A percentile compares a stretch with the other conserved stretches of the same genome.
These are phyloP conservation scores for Sporisorium graminicola DNA, from an alignment of 1,284 basidiomycete genomes.

Conservation along the genomic window DNA sequence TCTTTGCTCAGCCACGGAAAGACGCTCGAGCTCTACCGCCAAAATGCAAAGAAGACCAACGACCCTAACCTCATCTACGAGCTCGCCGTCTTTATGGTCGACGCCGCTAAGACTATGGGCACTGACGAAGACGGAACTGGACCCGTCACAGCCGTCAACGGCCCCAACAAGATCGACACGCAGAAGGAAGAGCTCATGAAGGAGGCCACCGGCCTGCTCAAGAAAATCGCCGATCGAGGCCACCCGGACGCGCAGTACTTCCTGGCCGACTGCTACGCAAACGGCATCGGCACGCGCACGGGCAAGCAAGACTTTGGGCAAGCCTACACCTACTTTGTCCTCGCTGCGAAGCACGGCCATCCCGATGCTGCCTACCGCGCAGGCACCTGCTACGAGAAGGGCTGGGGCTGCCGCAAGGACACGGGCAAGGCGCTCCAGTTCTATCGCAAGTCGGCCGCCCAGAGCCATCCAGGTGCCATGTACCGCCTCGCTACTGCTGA, in stretches of 20 bases:
- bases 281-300: slow-evolving; percentile 87
- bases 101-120: slow-evolving; percentile 74
- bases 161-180: slow-evolving; percentile 39
- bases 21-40: slow-evolving; percentile 94
- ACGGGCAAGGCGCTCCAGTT: slow-evolving; percentile 91
- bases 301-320: slow-evolving; percentile 94
- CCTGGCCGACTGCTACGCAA: slow-evolving; percentile 95
- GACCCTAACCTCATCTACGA: slow-evolving; percentile 98
- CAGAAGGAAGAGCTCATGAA: slow-evolving; percentile 78
- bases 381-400: slow-evolving; percentile 97
- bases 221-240: slow-evolving; percentile 90
- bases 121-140: slow-evolving; percentile 35
- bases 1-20: slow-evolving; percentile 92
- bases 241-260: slow-evolving; percentile 96
- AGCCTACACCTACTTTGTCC: slow-evolving; percentile 93
- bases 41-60: slow-evolving; percentile 98
- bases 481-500: slow-evolving; percentile 96
- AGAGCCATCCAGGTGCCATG: slow-evolving; percentile 92
- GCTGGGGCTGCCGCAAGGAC: slow-evolving; percentile 96
- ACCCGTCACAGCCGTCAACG: slow-evolving; percentile 30
- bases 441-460: slow-evolving; percentile 89
- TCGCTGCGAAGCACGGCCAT: slow-evolving; percentile 98
- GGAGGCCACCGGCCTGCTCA: slow-evolving; percentile 89
- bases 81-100: slow-evolving; percentile 98
- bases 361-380: slow-evolving; percentile 95